Evolutionary conservation across 306 rosid species (phyloP).

Genomic region (Inga leiocalycina): DNA sequence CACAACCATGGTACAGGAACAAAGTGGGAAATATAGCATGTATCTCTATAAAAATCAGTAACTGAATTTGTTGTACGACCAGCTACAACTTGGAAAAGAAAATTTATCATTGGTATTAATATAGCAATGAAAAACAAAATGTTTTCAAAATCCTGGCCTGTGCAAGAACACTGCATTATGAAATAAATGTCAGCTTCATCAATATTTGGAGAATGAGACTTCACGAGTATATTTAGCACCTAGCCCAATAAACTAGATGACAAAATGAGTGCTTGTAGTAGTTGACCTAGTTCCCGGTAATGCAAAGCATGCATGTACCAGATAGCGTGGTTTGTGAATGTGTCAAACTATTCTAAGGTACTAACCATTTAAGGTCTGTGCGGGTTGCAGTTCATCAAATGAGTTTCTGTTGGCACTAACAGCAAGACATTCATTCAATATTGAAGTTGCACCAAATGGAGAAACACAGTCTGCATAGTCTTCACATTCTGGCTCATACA

Average conservation of each 20-base stretch:
- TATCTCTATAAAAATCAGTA: constrained; percentile 7
- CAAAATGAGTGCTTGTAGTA: not conserved
- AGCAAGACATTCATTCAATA: constrained; percentile 61
- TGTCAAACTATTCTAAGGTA: constrained; percentile 18
- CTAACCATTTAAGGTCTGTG: constrained; percentile 68
- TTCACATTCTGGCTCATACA: constrained; percentile 63
- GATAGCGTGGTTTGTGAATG: not conserved
- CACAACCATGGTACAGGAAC: not conserved
- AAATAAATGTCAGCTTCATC: constrained; percentile 5
- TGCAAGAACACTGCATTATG: constrained; percentile 14
- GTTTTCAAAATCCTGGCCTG: not conserved
- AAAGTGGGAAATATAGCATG: constrained; percentile 11
- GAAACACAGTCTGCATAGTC: constrained; percentile 64
- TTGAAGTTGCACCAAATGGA: constrained; percentile 66
- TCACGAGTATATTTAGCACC: not conserved
- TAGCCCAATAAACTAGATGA: constrained; percentile 18
- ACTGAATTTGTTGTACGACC: not conserved
- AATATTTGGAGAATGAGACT: not conserved
- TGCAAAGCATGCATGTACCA: constrained; percentile 16
- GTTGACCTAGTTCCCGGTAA: constrained; percentile 5
- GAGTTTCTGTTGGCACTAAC: constrained; percentile 64
- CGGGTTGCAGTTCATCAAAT: constrained; percentile 52
- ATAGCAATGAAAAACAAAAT: not conserved
- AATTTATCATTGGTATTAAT: not conserved
- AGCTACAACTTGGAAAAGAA: constrained; percentile 7